Conservation (phyloP, 192 early-diverging fungal genomes). For the Coemansia umbellata region DNA sequence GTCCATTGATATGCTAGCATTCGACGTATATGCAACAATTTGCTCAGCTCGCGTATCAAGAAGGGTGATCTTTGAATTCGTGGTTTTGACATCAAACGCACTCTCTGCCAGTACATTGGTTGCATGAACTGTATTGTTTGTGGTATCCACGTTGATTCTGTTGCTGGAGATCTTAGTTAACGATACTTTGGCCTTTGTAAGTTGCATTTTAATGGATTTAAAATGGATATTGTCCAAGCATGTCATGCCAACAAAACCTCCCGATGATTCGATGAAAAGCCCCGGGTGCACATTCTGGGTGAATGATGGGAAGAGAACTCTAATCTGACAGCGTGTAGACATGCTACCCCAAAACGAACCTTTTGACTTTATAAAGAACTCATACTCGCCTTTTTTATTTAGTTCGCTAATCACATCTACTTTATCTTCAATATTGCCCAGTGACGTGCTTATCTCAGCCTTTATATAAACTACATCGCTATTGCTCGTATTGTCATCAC, state of each 20-base stretch:
- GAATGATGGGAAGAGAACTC: constrained; percentile 12
- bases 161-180: not conserved
- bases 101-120: not conserved
- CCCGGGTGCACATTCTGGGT: constrained; percentile 19
- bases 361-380: constrained; percentile 23
- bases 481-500: constrained; percentile 13
- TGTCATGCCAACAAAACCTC: constrained; percentile 14
- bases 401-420: constrained; percentile 7
- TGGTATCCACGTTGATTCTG: not conserved
- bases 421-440: constrained; percentile 14
- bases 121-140: not conserved
- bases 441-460: constrained; percentile 11
- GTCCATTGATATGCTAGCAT: constrained; percentile 8
- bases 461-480: constrained; percentile 8
- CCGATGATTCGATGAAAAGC: constrained; percentile 7
- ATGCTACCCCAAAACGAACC: constrained; percentile 24
- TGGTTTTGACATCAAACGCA: not conserved
- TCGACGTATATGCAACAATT: constrained; percentile 7
- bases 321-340: constrained; percentile 13
- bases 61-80: too few relatives aligned
- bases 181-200: constrained; percentile 12
- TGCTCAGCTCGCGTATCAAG: not conserved
- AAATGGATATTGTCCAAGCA: constrained; percentile 21
- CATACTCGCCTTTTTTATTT: constrained; percentile 25
- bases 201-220: constrained; percentile 4